phyloP scores from a whole-genome alignment of 192 early-diverging fungal species.

The Entomortierella beljakovae region DNA sequence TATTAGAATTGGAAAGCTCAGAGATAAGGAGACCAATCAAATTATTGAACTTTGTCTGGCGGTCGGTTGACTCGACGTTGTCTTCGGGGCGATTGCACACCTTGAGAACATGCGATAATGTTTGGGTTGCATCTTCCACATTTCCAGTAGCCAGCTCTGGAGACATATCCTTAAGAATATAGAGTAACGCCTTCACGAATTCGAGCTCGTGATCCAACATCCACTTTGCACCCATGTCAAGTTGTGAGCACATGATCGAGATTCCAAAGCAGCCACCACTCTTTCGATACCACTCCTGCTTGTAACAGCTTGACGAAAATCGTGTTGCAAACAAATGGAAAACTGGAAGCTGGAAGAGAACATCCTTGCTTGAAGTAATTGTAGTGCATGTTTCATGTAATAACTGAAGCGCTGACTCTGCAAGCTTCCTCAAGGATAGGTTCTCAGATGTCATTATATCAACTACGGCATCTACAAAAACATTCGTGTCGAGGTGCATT shows the following conservation, averaged over 20 bases:
- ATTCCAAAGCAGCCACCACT: conserved; percentile 94
- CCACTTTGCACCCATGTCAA: conserved; percentile 91
- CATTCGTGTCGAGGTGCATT: conserved; percentile 67
- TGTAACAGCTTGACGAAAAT: conserved; percentile 94
- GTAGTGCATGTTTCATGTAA: conserved; percentile 70
- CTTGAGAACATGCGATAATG: conserved; percentile 77
- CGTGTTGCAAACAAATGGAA: conserved; percentile 85
- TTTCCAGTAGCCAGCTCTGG: conserved; percentile 82
- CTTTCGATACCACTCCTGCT: conserved; percentile 87
- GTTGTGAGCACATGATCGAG: conserved; percentile 80
- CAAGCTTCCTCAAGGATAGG: conserved; percentile 66
- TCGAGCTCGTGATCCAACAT: conserved; percentile 95
- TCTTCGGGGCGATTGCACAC: conserved; percentile 72
- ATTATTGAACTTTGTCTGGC: conserved; percentile 77
- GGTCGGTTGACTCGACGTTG: conserved; percentile 60
- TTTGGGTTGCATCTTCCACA: conserved; percentile 77
- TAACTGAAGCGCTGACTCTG: conserved; percentile 70
- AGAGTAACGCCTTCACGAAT: conserved; percentile 92
- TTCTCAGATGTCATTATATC: conserved; percentile 81
- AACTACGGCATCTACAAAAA: conserved; percentile 85
- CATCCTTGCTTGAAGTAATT: conserved; percentile 69
- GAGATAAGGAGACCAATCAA: conserved; percentile 84
- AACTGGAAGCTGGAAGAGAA: conserved; percentile 72
- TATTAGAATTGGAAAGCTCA: conserved; percentile 93
- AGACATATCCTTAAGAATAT: conserved; percentile 92